These are phyloP conservation scores for Vigna nakashimae DNA, from an alignment of 306 rosid species.

Conservation along the genomic window DNA sequence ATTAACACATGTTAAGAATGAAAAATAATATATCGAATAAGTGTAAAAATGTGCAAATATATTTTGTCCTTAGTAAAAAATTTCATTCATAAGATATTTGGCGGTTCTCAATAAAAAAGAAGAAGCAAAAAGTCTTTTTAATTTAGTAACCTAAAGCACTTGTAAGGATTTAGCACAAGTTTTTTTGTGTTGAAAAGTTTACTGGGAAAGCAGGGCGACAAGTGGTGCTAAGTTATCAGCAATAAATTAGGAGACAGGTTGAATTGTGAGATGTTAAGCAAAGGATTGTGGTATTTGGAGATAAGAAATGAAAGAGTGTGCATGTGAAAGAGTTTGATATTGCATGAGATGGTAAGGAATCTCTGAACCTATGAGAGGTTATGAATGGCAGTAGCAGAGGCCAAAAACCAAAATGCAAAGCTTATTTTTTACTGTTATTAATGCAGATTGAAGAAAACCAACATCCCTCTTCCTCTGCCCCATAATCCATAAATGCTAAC, in stretches of 20 bases:
- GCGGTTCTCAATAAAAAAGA: too few species aligned
- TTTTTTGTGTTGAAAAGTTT: too few species aligned
- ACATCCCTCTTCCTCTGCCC: constrained; percentile 66
- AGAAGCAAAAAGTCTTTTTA: too few species aligned
- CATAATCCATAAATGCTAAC: constrained; percentile 60
- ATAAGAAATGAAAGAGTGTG: too few species aligned
- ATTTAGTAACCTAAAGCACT: too few species aligned
- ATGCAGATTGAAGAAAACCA: constrained; percentile 81
- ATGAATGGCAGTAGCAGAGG: neutral
- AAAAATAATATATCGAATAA: too few species aligned
- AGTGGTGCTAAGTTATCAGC: neutral
- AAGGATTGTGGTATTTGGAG: neutral
- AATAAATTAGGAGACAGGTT: neutral
- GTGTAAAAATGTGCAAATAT: too few species aligned
- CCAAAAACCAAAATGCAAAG: constrained; percentile 17
- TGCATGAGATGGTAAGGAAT: constrained; percentile 29
- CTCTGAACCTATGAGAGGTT: constrained; percentile 50
- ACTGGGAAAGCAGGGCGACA: too few species aligned
- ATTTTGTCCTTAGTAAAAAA: too few species aligned
- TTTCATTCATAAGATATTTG: too few species aligned
- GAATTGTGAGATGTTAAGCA: neutral
- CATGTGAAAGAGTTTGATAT: neutral
- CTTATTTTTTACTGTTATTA: constrained; percentile 49
- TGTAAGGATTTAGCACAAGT: too few species aligned
- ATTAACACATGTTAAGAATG: too few species aligned